Percentiles rank a stretch among this genome's conserved stretches.
Conservation (phyloP, 2,329 filamentous ascomycete genomes). For the Calonectria montana region DNA sequence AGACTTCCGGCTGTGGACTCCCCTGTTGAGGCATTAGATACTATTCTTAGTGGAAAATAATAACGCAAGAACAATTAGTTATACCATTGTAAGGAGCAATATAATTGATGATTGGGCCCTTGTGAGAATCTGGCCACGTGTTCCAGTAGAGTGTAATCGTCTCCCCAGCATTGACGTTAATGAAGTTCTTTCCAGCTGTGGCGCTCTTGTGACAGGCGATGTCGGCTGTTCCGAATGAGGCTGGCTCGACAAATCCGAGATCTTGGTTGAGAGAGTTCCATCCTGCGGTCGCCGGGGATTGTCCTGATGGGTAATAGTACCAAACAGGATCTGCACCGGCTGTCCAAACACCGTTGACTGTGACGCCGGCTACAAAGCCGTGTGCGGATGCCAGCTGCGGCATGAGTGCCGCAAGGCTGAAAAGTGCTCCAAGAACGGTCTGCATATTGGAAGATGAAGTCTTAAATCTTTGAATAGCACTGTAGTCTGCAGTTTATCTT, state of each 20-base stretch:
- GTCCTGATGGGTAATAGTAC: slow-evolving; percentile 22
- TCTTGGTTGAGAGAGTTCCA: slow-evolving; percentile 56
- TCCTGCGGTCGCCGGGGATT: slow-evolving; percentile 35
- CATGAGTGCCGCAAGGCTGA: slow-evolving; percentile 16
- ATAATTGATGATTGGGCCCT: slow-evolving; percentile 70
- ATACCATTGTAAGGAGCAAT: slow-evolving; percentile 68
- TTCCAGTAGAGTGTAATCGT: slow-evolving; percentile 54
- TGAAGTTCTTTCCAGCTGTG: slow-evolving; percentile 48
- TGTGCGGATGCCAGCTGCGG: slow-evolving; percentile 25
- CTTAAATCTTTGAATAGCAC: background rate
- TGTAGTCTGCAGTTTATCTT: background rate
- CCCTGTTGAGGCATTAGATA: background rate
- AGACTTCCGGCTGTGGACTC: slow-evolving; percentile 56
- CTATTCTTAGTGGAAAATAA: background rate
- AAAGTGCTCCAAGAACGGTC: background rate
- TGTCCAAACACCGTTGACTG: slow-evolving; percentile 27
- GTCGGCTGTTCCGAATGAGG: slow-evolving; percentile 50
- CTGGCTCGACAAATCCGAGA: slow-evolving; percentile 60
- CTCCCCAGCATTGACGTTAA: slow-evolving; percentile 51
- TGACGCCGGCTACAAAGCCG: slow-evolving; percentile 27
- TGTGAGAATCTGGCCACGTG: slow-evolving; percentile 54
- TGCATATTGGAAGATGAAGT: background rate
- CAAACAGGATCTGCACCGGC: slow-evolving; percentile 26
- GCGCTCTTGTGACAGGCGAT: slow-evolving; percentile 59
- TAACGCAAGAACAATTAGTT: slow-evolving; percentile 51